A percentile compares a stretch with the other conserved stretches of the same genome.
Evolutionary conservation across 2,329 filamentous ascomycete species (phyloP).

Genomic region (Periconia macrospinosa): DNA sequence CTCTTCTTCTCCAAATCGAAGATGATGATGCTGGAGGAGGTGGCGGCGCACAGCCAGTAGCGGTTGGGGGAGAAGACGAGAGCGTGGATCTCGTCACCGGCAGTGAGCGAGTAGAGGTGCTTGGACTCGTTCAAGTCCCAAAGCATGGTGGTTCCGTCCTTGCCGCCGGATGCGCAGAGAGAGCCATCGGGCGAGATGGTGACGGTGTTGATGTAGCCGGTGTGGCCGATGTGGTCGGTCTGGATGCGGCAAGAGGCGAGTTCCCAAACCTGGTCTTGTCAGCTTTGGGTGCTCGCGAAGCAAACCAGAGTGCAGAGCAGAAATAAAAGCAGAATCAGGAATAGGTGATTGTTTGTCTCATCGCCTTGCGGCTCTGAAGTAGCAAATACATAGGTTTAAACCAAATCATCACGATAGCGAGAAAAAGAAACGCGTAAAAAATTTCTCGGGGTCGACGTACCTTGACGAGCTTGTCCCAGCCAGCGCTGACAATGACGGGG

Average conservation of each 20-base stretch:
- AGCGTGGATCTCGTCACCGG: constrained; percentile 99
- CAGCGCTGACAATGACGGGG: constrained; percentile 97
- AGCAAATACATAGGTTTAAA: constrained; percentile 91
- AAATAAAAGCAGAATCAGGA: constrained; percentile 65
- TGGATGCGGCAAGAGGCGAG: constrained; percentile 99
- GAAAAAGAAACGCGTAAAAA: neutral
- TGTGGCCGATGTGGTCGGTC: constrained; percentile 99
- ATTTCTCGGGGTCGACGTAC: constrained; percentile 60
- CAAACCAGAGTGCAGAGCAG: neutral
- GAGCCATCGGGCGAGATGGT: constrained; percentile 99
- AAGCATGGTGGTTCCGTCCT: constrained; percentile 99
- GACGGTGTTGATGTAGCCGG: constrained; percentile 99
- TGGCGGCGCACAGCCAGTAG: constrained; percentile 99
- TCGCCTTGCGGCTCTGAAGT: constrained; percentile 98
- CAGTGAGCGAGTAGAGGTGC: constrained; percentile 99
- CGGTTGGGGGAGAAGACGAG: constrained; percentile 99
- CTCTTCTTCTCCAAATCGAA: constrained; percentile 99
- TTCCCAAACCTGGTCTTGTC: constrained; percentile 83
- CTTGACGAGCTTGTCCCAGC: constrained; percentile 99
- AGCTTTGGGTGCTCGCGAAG: constrained; percentile 17
- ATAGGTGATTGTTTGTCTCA: constrained; percentile 96
- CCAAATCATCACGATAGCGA: constrained; percentile 81
- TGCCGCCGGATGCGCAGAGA: constrained; percentile 97
- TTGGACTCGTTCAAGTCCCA: constrained; percentile 99
- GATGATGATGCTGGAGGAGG: constrained; percentile 97